Evolutionary conservation across 2,329 filamentous ascomycete species (phyloP), one percentile per base, ranked within the genome.

Genomic region (Endocalyx cinctus): DNA sequence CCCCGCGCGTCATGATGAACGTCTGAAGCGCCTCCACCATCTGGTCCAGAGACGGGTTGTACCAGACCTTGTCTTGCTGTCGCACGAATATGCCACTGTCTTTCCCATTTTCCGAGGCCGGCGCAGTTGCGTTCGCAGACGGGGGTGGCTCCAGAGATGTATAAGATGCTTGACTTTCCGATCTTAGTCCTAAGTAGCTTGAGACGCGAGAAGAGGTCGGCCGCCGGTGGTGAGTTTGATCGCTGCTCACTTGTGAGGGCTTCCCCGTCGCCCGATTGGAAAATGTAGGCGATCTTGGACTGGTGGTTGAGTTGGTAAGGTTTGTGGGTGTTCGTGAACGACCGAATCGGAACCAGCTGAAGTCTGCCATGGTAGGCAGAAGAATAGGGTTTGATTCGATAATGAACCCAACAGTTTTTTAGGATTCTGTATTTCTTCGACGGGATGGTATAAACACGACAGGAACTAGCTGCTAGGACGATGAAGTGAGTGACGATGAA

Each of bases 21-120:
- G 59, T 57, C 27, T 63, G 60, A n/a, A 72, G 48, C 1, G 60
- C 46, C 38, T 70, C 67, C 12, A 63, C 56, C 51, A 71, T 62
- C 43, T 67, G 63, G 25, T 63, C 50, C 22, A 69, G 33, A 6
- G 58, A 64, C 6, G 66, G 66, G n/a, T 58, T 63, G 31, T 65
- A 57, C 52, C 54, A 55, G 25, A 52, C 40, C 25, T 43, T 48
- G 22, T 58, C 53, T 16, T 52, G 37, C 15, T 50, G 41, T 10
- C 49, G 52, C 18, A 52, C 30, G 22, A 48, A 23, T 6, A 44
- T 26, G 12, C 37, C 15, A n/a, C 33, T 28, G 8, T 22, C 18
- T 13, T 37, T 18, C 6, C 29, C 41, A 12, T 26, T 23, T n/a
- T n/a, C n/a, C n/a, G n/a, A n/a, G n/a, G n/a, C n/a, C n/a, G n/a